Percentiles rank a stretch among this genome's conserved stretches.
Conservation (phyloP, 345 rosid genomes). For the Barbarea vulgaris region DNA sequence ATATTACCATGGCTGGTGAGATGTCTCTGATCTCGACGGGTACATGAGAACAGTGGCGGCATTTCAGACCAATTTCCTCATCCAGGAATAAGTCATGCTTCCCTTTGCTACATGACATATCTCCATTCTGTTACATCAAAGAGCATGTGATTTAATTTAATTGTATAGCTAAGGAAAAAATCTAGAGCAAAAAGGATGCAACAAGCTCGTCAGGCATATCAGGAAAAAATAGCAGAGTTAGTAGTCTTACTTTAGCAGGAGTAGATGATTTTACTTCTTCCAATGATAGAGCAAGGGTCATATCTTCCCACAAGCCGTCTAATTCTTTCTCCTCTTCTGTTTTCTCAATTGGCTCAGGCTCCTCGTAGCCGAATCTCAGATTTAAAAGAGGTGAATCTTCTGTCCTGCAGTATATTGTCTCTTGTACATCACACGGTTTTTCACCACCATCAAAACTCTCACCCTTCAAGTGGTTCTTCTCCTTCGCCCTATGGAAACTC, state of each 20-base stretch:
- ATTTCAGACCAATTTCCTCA: conserved; percentile 58
- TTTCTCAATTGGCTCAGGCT: conserved; percentile 43
- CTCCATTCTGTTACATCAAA: conserved; percentile 35
- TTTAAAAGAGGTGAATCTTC: conserved; percentile 39
- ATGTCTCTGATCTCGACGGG: conserved; percentile 49
- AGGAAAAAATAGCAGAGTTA: background rate
- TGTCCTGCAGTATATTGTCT: background rate
- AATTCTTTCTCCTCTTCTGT: conserved; percentile 54
- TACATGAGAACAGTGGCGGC: conserved; percentile 51
- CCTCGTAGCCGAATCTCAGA: conserved; percentile 50
- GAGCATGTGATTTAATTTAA: conserved; percentile 9
- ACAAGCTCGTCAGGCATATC: background rate
- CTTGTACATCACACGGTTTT: conserved; percentile 4
- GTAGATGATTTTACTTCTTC: conserved; percentile 34
- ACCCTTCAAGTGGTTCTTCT: background rate
- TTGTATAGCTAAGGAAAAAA: background rate
- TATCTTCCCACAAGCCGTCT: conserved; percentile 60
- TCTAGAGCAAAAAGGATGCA: background rate
- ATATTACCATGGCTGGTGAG: conserved; percentile 52
- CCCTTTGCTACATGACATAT: conserved; percentile 46
- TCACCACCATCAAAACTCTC: background rate
- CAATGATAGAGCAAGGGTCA: conserved; percentile 44
- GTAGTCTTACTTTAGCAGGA: conserved; percentile 39
- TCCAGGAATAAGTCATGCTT: conserved; percentile 51
- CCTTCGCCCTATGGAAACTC: conserved; percentile 22